Percentiles rank a stretch among this genome's conserved stretches.
Evolutionary conservation across 2,329 filamentous ascomycete genomes (phyloP).

Genomic region (Parasarocladium wereldwijsianum): DNA sequence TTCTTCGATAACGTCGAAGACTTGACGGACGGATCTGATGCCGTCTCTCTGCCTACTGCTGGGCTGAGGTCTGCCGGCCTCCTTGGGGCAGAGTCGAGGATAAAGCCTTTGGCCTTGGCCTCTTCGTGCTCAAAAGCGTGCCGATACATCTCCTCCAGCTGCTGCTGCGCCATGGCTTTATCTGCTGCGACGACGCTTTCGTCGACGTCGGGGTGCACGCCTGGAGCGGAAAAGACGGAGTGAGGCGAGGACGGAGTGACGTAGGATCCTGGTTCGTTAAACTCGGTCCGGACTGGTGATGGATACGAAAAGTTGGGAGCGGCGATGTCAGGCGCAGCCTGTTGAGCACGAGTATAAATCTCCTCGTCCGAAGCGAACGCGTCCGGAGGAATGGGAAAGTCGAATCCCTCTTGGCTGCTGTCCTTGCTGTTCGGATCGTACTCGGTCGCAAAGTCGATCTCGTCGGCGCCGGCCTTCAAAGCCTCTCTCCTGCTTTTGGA

Average conservation of each 20-base stretch:
- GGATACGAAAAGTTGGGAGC: slow-evolving; percentile 37
- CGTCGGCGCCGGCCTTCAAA: slow-evolving; percentile 36
- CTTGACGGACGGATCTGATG: slow-evolving; percentile 2
- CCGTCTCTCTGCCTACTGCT: slow-evolving; percentile 9
- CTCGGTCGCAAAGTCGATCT: slow-evolving; percentile 22
- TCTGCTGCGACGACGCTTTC: slow-evolving; percentile 61
- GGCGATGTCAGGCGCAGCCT: not conserved
- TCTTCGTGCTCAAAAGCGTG: slow-evolving; percentile 84
- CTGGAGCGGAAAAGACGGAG: slow-evolving; percentile 32
- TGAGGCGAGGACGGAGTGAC: slow-evolving; percentile 27
- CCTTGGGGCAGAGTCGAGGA: slow-evolving; percentile 23
- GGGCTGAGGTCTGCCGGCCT: slow-evolving; percentile 13
- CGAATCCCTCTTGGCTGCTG: slow-evolving; percentile 2
- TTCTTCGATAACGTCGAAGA: slow-evolving; percentile 26
- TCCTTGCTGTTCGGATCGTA: slow-evolving; percentile 8
- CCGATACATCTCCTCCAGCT: slow-evolving; percentile 82
- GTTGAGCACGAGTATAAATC: not conserved
- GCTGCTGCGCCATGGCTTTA: slow-evolving; percentile 58
- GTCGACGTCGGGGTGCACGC: slow-evolving; percentile 60
- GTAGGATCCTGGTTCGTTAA: slow-evolving; percentile 20
- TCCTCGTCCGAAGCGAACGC: slow-evolving; percentile 6
- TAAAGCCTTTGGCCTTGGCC: slow-evolving; percentile 42
- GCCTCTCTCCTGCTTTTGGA: slow-evolving; percentile 38
- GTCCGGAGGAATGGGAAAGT: slow-evolving; percentile 9
- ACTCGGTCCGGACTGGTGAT: slow-evolving; percentile 22